phyloP scores from a whole-genome alignment of 495 filamentous ascomycete genomes.

The Aspergillus sclerotioniger region DNA sequence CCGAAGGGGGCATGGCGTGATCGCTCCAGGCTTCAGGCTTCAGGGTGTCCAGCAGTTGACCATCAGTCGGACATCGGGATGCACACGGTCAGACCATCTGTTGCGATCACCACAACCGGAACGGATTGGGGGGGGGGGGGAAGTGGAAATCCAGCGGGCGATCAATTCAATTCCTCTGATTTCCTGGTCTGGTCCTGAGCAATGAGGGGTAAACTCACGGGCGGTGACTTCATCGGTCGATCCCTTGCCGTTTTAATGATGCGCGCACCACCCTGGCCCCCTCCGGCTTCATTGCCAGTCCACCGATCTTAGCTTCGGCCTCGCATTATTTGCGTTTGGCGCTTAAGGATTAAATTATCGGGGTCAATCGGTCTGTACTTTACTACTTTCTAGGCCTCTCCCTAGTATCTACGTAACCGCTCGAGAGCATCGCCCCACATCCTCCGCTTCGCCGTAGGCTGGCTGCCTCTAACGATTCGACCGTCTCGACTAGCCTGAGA shows the following conservation, averaged over 20 bases:
- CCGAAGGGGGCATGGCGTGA: not conserved
- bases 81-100: too few species aligned
- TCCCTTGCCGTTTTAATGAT: not conserved
- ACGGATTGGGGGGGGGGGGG: not conserved
- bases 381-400: too few species aligned
- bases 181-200: not conserved
- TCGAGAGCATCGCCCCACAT: not conserved
- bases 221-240: slow-evolving; percentile 15
- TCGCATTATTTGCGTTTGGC: not conserved
- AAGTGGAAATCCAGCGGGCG: not conserved
- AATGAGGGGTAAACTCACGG: slow-evolving; percentile 5
- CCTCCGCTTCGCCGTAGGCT: slow-evolving; percentile 3
- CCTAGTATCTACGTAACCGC: not conserved
- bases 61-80: too few species aligned
- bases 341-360: too few species aligned
- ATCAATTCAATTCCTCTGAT: not conserved
- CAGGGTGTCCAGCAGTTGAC: too few species aligned
- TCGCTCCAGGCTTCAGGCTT: not conserved
- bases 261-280: not conserved
- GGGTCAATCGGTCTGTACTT: too few species aligned
- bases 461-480: not conserved
- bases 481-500: slow-evolving; percentile 2
- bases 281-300: not conserved
- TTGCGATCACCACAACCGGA: too few species aligned
- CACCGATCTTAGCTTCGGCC: not conserved